Base-by-base conservation (phyloP, 257 asterid genomes). In the Phtheirospermum japonicum region DNA sequence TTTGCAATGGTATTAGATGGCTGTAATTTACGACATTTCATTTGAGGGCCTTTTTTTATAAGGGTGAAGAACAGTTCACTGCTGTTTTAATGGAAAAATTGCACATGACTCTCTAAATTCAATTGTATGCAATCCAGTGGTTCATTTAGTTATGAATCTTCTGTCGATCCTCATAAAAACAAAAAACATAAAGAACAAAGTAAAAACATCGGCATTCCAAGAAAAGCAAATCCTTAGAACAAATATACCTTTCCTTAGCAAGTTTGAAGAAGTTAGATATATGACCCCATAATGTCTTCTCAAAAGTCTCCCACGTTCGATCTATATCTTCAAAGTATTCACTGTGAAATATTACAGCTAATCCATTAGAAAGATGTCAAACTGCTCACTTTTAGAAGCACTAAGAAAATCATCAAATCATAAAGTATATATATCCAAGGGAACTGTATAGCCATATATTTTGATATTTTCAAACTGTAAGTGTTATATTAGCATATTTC, bases 291-390 rank as follows among this genome's bases (percentile, higher is more conserved):
- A 92, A 78, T 42, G 89, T 73, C 78, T 73, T 87, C 88, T 92
- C 99, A 57, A 92, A 92, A 64, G 97, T 86, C 77, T 92, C 99
- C 97, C 99, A 92, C 23, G 97, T 89, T 64, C 75, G 88, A 80
- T 87, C 99, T 57, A 92, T 84, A 75, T 92, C 99, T 83, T 92
- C 99, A 82, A 92, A 92, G 82, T 92, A 92, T 70, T 89, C 91
- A 65, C 99, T 92, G 89, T 51, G 65, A 72, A 65, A 73, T 18
- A 12, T 53, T 52, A 56, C 7, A 46, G 52, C 57, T 54, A 70
- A 19, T 55, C 65, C 67, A 67, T 57, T 32, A 18, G 32, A 62
- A 57, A 57, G 28, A 71, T 59, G 36, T 54, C 65, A 50, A 64
- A 57, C 14, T 28, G 17, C 32, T 66, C 58, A 30, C 17, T 52